These are phyloP conservation scores for Arabis hirsuta DNA, from an alignment of 345 rosid species.

Conservation along the genomic window DNA sequence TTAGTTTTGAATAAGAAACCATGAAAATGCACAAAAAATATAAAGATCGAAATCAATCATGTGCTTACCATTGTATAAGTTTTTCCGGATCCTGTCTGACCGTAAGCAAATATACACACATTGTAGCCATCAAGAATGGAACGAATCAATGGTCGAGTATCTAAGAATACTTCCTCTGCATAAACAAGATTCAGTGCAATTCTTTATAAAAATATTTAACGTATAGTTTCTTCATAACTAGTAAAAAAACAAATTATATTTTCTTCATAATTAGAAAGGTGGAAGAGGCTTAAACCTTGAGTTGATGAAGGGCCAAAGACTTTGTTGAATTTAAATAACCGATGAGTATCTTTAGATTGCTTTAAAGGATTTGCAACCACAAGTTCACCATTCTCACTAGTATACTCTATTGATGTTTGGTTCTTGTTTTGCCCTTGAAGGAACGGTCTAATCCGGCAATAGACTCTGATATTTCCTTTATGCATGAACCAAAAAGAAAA, in stretches of 20 bases:
- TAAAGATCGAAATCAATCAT: not conserved
- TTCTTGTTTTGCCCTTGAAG: slow-evolving; percentile 67
- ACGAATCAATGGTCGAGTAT: slow-evolving; percentile 79
- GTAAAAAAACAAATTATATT: not conserved
- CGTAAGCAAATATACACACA: slow-evolving; percentile 92
- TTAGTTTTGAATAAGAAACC: too few species aligned
- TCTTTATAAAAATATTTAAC: not conserved
- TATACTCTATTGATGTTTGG: slow-evolving; percentile 67
- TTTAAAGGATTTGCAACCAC: slow-evolving; percentile 73
- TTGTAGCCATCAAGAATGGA: slow-evolving; percentile 89
- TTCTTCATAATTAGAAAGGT: not conserved
- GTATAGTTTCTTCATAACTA: not conserved
- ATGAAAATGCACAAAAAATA: too few species aligned
- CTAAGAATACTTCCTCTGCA: slow-evolving; percentile 80
- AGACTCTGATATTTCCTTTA: slow-evolving; percentile 85
- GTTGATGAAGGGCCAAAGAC: slow-evolving; percentile 73
- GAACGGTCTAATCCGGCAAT: slow-evolving; percentile 87
- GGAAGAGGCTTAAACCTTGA: slow-evolving; percentile 60
- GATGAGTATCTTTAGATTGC: slow-evolving; percentile 68
- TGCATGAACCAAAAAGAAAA: not conserved
- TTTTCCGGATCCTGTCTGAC: slow-evolving; percentile 95
- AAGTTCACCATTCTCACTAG: slow-evolving; percentile 85
- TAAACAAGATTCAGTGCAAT: slow-evolving; percentile 1
- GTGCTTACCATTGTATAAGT: slow-evolving; percentile 81
- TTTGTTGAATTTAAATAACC: slow-evolving; percentile 81